phyloP scores from a whole-genome alignment of 1,139 yeast species.

The Magnusiomyces starmeri region DNA sequence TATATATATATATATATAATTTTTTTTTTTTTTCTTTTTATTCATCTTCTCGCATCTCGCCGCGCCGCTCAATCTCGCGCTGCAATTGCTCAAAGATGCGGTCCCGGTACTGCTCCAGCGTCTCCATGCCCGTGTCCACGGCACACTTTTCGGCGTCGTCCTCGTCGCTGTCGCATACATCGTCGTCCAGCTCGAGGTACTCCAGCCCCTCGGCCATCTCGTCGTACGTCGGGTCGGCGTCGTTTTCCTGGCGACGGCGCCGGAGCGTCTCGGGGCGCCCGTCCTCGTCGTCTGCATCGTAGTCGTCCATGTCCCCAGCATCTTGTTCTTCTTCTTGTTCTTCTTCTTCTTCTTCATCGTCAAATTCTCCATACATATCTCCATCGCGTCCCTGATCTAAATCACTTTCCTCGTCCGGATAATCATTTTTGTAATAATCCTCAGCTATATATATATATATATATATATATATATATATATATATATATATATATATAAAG shows the following conservation, averaged over 20 bases:
- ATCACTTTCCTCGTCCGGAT: conserved; percentile 72
- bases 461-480: too few relatives aligned
- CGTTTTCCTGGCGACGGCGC: conserved; percentile 2
- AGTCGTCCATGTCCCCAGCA: neutral
- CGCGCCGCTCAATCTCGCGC: conserved; percentile 14
- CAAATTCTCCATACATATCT: conserved; percentile 10
- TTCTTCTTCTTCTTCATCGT: neutral
- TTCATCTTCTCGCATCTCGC: neutral
- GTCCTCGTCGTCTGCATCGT: conserved; percentile 6
- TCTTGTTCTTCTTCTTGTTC: neutral
- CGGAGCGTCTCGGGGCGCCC: conserved; percentile 12
- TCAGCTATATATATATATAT: too few relatives aligned
- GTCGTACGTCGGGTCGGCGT: conserved; percentile 16
- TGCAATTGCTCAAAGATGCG: conserved; percentile 25
- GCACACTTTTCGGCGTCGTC: neutral
- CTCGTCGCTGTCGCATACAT: conserved; percentile 15
- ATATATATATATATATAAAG: too few relatives aligned
- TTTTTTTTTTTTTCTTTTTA: neutral
- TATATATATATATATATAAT: neutral
- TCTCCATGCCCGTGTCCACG: conserved; percentile 21
- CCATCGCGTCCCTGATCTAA: conserved; percentile 24
- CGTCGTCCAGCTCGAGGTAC: conserved; percentile 16
- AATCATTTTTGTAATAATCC: conserved; percentile 84
- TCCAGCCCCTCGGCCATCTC: conserved; percentile 18
- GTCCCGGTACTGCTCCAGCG: conserved; percentile 26